Evolutionary conservation across 1,284 basidiomycete genomes (phyloP).

Genomic region (Ganoderma meredithae): DNA sequence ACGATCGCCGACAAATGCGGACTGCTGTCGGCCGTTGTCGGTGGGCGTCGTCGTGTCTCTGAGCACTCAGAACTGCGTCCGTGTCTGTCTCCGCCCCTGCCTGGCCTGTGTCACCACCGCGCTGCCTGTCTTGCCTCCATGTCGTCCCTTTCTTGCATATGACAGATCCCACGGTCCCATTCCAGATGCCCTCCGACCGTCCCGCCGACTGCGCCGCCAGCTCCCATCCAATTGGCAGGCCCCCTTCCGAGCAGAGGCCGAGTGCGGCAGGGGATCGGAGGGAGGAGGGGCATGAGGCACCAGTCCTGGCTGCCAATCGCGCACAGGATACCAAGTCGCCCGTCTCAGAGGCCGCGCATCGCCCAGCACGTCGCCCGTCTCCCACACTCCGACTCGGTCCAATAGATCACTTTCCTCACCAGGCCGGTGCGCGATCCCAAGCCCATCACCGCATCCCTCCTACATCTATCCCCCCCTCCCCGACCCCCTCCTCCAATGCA

Average conservation of each 20-base stretch:
- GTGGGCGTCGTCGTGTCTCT: background rate
- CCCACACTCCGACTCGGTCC: slow-evolving; percentile 16
- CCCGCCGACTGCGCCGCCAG: slow-evolving; percentile 2
- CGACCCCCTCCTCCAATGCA: slow-evolving; percentile 7
- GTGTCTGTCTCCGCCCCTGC: background rate
- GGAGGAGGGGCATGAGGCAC: slow-evolving; percentile 31
- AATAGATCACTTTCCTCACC: slow-evolving; percentile 20
- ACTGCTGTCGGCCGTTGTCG: background rate
- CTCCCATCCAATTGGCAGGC: slow-evolving; percentile 16
- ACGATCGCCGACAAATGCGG: slow-evolving; percentile 27
- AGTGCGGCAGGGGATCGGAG: slow-evolving; percentile 26
- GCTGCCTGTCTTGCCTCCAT: slow-evolving; percentile 9
- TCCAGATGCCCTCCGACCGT: background rate
- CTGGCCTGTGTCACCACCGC: background rate
- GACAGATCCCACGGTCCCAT: slow-evolving; percentile 14
- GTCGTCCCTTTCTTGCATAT: slow-evolving; percentile 5
- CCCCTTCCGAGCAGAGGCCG: slow-evolving; percentile 18
- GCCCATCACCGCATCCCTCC: slow-evolving; percentile 18
- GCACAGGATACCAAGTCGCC: slow-evolving; percentile 14
- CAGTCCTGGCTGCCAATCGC: slow-evolving; percentile 27
- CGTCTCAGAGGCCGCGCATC: slow-evolving; percentile 21
- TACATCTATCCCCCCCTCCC: slow-evolving; percentile 26
- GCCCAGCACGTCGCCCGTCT: slow-evolving; percentile 31
- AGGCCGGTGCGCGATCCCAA: slow-evolving; percentile 15
- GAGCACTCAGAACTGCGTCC: background rate